A percentile compares a stretch with the other conserved stretches of the same genome.
Evolutionary conservation across 768 basidiomycete species (phyloP).

Genomic region (Lactifluus pinguis): DNA sequence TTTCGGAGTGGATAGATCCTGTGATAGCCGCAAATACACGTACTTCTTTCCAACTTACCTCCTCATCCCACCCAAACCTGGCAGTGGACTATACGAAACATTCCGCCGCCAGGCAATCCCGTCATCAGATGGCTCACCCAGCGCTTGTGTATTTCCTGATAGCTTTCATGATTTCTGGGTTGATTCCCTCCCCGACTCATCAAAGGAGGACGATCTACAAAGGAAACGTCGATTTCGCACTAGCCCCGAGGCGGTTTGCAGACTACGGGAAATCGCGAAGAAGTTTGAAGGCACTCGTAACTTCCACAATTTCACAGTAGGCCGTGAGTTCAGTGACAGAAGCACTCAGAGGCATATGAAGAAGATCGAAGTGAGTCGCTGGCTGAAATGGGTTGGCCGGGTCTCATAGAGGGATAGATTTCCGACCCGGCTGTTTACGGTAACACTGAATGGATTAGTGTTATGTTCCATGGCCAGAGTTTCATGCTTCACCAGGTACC

Average conservation of each 20-base stretch:
- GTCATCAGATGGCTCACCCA: slow-evolving; percentile 19
- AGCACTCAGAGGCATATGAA: slow-evolving; percentile 86
- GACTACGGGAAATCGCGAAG: slow-evolving; percentile 46
- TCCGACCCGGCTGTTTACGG: slow-evolving; percentile 83
- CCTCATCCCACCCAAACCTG: slow-evolving; percentile 81
- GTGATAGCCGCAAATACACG: slow-evolving; percentile 95
- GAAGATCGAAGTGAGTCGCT: slow-evolving; percentile 54
- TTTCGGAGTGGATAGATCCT: slow-evolving; percentile 44
- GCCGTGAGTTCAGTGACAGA: slow-evolving; percentile 72
- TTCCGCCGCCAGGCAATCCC: slow-evolving; percentile 30
- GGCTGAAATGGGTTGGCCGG: neutral
- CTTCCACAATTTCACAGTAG: slow-evolving; percentile 96
- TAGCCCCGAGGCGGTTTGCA: slow-evolving; percentile 39
- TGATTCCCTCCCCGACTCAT: slow-evolving; percentile 27
- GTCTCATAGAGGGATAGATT: slow-evolving; percentile 36
- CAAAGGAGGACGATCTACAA: slow-evolving; percentile 48
- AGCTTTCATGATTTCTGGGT: slow-evolving; percentile 57
- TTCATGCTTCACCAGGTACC: slow-evolving; percentile 98
- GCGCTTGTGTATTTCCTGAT: slow-evolving; percentile 15
- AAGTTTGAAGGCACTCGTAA: slow-evolving; percentile 88
- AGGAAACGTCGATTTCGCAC: slow-evolving; percentile 70
- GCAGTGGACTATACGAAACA: slow-evolving; percentile 45
- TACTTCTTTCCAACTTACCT: slow-evolving; percentile 95
- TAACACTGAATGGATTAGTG: slow-evolving; percentile 89
- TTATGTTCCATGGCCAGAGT: slow-evolving; percentile 91